phyloP scores from a whole-genome alignment of 768 basidiomycete species.

The Russula lepida region DNA sequence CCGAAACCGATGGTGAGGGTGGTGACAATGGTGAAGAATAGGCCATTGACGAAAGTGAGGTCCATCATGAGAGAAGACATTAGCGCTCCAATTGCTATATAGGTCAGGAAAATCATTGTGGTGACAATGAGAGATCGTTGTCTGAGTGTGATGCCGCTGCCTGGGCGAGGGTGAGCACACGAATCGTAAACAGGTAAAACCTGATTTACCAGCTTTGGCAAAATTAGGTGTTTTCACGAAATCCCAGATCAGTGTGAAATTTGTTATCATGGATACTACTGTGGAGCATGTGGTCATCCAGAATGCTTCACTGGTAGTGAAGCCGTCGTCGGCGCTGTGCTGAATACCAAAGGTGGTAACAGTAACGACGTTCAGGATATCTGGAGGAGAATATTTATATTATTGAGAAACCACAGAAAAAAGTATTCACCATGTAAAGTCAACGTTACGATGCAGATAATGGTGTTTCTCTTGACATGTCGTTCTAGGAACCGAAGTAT shows the following conservation, averaged over 20 bases:
- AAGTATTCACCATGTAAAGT: constrained; percentile 55
- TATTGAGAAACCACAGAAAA: not conserved
- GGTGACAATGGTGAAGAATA: constrained; percentile 71
- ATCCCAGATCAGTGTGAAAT: constrained; percentile 60
- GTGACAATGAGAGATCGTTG: constrained; percentile 75
- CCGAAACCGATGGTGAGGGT: constrained; percentile 68
- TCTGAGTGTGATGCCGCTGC: constrained; percentile 71
- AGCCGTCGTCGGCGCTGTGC: constrained; percentile 54
- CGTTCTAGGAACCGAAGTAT: constrained; percentile 67
- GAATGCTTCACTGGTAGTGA: constrained; percentile 57
- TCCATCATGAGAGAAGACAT: constrained; percentile 44
- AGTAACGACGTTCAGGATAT: constrained; percentile 56
- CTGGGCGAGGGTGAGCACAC: constrained; percentile 30
- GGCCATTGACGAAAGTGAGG: constrained; percentile 57
- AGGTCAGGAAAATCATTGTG: constrained; percentile 63
- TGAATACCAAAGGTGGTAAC: constrained; percentile 55
- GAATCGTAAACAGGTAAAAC: not conserved
- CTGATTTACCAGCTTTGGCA: constrained; percentile 44
- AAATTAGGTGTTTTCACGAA: constrained; percentile 53
- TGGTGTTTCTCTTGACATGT: constrained; percentile 51
- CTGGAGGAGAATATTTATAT: constrained; percentile 30
- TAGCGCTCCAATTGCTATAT: constrained; percentile 66
- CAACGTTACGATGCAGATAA: constrained; percentile 54
- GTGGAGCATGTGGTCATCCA: constrained; percentile 79
- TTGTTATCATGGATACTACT: constrained; percentile 53